phyloP scores from a whole-genome alignment of 2,329 filamentous ascomycete genomes.

The Westerdykella ornata region DNA sequence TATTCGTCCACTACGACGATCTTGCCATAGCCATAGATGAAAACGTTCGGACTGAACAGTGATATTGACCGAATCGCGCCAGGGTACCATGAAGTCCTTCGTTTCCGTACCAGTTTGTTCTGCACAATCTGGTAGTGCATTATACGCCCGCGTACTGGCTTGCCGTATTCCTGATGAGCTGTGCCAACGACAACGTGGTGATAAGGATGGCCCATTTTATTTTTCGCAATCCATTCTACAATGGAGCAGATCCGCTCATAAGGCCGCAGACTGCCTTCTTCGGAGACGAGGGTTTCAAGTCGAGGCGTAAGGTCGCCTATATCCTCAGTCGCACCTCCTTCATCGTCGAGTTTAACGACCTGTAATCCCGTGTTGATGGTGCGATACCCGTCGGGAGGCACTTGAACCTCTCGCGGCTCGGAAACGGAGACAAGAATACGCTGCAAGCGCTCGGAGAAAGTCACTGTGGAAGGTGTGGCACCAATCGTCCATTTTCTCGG shows the following conservation, averaged over 20 bases:
- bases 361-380: conserved; percentile 33
- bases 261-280: background rate
- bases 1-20: too few relatives aligned
- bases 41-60: too few relatives aligned
- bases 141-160: too few relatives aligned
- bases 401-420: conserved; percentile 29
- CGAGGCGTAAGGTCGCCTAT: conserved; percentile 5
- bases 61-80: too few relatives aligned
- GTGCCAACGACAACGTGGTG: conserved; percentile 58
- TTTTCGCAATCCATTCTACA: conserved; percentile 57
- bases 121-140: too few relatives aligned
- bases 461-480: conserved; percentile 30
- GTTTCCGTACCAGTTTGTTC: too few relatives aligned
- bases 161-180: conserved; percentile 11
- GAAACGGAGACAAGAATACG: conserved; percentile 47
- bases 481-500: conserved; percentile 22
- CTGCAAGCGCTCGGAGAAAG: conserved; percentile 42
- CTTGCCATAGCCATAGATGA: too few relatives aligned
- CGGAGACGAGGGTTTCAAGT: background rate
- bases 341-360: conserved; percentile 20
- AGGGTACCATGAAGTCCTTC: too few relatives aligned
- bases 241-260: conserved; percentile 57
- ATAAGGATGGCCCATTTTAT: conserved; percentile 50
- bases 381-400: conserved; percentile 28
- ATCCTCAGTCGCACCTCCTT: conserved; percentile 10